phyloP scores from a whole-genome alignment of 2,329 filamentous ascomycete species.

The Nothopassalora personata region DNA sequence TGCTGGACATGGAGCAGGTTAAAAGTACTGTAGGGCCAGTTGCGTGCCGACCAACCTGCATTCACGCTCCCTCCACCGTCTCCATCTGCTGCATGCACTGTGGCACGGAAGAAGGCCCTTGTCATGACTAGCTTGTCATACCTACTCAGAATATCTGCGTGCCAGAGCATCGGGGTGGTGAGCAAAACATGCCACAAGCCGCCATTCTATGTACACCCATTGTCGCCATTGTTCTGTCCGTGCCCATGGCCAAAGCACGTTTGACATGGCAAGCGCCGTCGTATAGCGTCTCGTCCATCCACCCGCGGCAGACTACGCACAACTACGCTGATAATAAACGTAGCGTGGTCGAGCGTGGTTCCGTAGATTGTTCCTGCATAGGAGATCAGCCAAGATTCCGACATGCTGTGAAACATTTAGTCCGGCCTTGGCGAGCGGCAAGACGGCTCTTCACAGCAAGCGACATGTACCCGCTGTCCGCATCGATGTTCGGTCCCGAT shows the following conservation, averaged over 20 bases:
- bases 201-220: background rate
- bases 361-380: background rate
- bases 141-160: constrained; percentile 7
- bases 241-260: background rate
- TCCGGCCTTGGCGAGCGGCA: background rate
- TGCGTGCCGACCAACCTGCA: constrained; percentile 1
- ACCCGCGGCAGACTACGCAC: background rate
- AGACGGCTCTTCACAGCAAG: background rate
- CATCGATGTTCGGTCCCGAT: background rate
- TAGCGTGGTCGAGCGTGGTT: background rate
- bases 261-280: too few species aligned
- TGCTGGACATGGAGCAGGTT: background rate
- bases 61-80: constrained; percentile 6
- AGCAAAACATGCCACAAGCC: background rate
- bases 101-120: background rate
- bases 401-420: background rate
- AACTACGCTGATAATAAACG: background rate
- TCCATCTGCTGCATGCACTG: background rate
- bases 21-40: background rate
- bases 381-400: background rate
- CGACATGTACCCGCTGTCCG: background rate
- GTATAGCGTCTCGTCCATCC: background rate
- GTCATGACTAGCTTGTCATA: background rate
- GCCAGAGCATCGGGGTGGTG: constrained; percentile 6
- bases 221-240: background rate